Percentiles rank a stretch among this genome's conserved stretches.
phyloP scores from a whole-genome alignment of 176 grass and related monocot genomes.

The Carex scoparia region DNA sequence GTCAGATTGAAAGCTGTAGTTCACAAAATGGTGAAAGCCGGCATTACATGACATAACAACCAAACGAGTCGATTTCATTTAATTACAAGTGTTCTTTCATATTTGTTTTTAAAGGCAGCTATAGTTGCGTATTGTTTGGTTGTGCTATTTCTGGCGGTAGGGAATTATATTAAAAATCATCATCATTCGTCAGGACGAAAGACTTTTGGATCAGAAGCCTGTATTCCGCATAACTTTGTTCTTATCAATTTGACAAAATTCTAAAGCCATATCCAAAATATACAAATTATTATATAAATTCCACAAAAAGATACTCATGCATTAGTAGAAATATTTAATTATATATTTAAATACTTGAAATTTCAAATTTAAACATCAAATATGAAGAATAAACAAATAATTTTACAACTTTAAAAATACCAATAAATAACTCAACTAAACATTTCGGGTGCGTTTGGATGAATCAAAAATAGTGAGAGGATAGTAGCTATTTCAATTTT shows the following conservation, averaged over 20 bases:
- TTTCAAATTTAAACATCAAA: background rate
- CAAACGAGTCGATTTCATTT: constrained; percentile 4
- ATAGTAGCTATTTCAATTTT: too few species aligned
- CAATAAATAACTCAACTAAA: background rate
- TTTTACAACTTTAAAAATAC: background rate
- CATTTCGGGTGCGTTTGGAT: too few species aligned
- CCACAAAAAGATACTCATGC: too few species aligned
- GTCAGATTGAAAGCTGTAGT: background rate
- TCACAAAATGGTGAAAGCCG: background rate
- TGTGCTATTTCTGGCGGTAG: background rate
- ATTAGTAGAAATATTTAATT: background rate
- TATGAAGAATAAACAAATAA: background rate
- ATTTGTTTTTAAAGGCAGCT: background rate
- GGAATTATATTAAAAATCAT: background rate
- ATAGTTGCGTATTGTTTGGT: background rate
- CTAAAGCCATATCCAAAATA: background rate
- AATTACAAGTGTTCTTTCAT: background rate
- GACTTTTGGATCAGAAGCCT: background rate
- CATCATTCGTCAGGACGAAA: background rate
- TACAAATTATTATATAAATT: background rate
- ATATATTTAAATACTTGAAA: background rate
- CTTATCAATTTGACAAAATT: background rate
- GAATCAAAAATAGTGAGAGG: too few species aligned
- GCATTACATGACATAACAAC: background rate
- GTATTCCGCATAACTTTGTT: background rate